Conservation (phyloP, 2,329 filamentous ascomycete species). For the Aspergillus pseudoviridinutans region DNA sequence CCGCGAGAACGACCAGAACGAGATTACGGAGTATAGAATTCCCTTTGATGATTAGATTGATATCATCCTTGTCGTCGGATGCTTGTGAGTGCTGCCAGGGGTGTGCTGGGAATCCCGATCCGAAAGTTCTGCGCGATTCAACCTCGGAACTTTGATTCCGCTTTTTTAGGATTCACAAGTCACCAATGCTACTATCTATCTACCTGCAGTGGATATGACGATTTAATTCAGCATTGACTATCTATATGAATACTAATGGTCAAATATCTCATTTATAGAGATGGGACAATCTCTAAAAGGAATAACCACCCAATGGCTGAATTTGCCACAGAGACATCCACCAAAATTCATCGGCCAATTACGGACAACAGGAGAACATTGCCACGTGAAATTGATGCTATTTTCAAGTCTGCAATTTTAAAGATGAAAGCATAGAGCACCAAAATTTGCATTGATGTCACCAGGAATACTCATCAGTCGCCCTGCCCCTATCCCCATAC, state of each 20-base stretch:
- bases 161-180: background rate
- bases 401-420: background rate
- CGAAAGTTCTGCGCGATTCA: constrained; percentile 12
- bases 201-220: no score
- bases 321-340: background rate
- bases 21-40: background rate
- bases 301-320: background rate
- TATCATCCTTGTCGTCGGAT: background rate
- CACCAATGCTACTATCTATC: no score
- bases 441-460: background rate
- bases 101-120: constrained; percentile 9
- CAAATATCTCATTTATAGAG: background rate
- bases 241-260: background rate
- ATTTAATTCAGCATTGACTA: background rate
- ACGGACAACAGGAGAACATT: background rate
- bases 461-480: background rate
- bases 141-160: constrained; percentile 24
- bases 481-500: background rate
- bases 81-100: background rate
- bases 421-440: no score
- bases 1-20: background rate
- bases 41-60: background rate
- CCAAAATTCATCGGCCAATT: background rate
- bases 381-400: background rate
- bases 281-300: background rate